Evolutionary conservation across 768 basidiomycete genomes (phyloP), one percentile per base, ranked within the genome.

Genomic region (Pleurotus eryngii): DNA sequence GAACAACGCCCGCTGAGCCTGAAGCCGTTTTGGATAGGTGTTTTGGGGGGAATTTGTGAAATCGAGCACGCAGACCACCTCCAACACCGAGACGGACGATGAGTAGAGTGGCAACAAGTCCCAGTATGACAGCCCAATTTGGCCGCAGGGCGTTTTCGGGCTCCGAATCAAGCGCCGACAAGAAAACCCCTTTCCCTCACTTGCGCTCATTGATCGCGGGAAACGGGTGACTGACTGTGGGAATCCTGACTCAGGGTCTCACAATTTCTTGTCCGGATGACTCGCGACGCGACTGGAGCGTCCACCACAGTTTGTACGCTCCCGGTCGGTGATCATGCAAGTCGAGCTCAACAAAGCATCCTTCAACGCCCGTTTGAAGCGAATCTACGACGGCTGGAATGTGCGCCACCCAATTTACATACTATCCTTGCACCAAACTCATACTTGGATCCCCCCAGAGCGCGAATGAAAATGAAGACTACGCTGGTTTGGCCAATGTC

Each of bases 391-490:
- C 62, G 74, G 76, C 60, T 89, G 87, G 87, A 79, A 76, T 60
- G 86, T 87, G 63, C 62, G 83, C 76, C 12, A 20, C 35, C 46
- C 42, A 22, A 50, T 30, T 30, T 48, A n/a, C 55, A 55, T 42
- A 11, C 58, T 48, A 47, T 26, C 22, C 39, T 50, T 51, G 38
- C 56, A 57, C 61, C 50, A 54, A 57, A 58, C 42, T 45, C 42
- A 45, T 59, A 47, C 15, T 15, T 35, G 26, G 48, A 20, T 57
- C 60, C 57, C 58, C 58, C 18, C 60, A 91, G 90, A 81, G 72
- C 70, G 85, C 87, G 59, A 77, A 68, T 63, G 77, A 85, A 64
- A 84, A 85, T 60, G 87, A 89, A 46, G 91, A 92, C 62, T 87
- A 84, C 64, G 79, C 78, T 61, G 78, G 87, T 7, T 76, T 93